These are phyloP conservation scores for Haplosporangium sp. DNA, from an alignment of 371 early-diverging fungal species.

Conservation along the genomic window DNA sequence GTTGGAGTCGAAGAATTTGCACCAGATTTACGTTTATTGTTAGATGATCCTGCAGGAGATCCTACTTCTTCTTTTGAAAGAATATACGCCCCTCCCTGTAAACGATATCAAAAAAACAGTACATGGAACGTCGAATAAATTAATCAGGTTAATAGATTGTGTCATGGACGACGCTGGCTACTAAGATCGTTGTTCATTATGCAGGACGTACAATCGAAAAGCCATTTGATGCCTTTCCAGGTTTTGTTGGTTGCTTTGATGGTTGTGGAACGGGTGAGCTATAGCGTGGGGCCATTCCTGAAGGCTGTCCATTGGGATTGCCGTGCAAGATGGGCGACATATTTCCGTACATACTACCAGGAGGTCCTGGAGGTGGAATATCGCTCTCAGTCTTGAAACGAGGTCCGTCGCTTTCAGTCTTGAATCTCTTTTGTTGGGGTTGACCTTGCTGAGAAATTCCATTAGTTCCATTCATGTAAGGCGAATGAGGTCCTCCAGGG, in stretches of 20 bases:
- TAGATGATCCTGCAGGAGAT: slow-evolving; percentile 28
- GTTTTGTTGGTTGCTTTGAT: slow-evolving; percentile 38
- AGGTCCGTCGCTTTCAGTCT: slow-evolving; percentile 46
- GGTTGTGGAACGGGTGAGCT: slow-evolving; percentile 49
- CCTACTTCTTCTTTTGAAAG: slow-evolving; percentile 49
- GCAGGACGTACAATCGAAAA: neutral
- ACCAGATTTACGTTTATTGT: slow-evolving; percentile 53
- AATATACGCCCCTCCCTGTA: slow-evolving; percentile 31
- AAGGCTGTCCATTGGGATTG: slow-evolving; percentile 45
- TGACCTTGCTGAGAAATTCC: slow-evolving; percentile 45
- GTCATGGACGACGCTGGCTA: neutral
- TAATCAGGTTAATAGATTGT: too few relatives aligned
- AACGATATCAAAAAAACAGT: neutral
- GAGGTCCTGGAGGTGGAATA: slow-evolving; percentile 37
- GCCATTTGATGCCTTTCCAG: slow-evolving; percentile 34
- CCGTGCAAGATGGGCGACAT: slow-evolving; percentile 55
- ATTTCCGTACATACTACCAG: slow-evolving; percentile 53
- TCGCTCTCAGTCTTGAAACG: slow-evolving; percentile 52
- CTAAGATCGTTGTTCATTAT: neutral
- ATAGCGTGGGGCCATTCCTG: slow-evolving; percentile 38
- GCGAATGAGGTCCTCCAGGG: slow-evolving; percentile 51
- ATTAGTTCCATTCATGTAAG: slow-evolving; percentile 53
- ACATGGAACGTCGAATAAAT: neutral
- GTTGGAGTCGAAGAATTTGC: slow-evolving; percentile 35
- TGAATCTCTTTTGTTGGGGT: slow-evolving; percentile 53